A percentile compares a stretch with the other conserved stretches of the same genome.
Conservation (phyloP, 805 yeast genomes). For the Candida hungchunana region DNA sequence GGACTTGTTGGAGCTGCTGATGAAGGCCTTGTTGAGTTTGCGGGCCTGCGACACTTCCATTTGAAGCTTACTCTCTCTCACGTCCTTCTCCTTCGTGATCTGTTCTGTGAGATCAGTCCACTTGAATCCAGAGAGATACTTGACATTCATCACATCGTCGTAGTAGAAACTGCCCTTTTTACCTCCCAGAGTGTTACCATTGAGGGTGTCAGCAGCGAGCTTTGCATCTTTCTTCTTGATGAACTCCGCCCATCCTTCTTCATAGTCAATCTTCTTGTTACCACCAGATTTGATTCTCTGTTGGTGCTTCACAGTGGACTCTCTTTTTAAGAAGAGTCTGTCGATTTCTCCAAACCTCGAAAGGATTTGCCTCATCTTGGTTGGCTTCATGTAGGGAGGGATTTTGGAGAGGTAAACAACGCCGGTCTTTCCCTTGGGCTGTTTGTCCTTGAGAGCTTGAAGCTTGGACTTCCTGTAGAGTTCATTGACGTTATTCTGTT, state of each 20-base stretch:
- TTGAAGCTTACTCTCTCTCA: constrained; percentile 80
- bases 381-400: constrained; percentile 98
- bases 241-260: constrained; percentile 98
- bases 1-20: constrained; percentile 79
- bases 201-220: constrained; percentile 77
- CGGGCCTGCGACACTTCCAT: constrained; percentile 88
- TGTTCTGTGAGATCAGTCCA: constrained; percentile 95
- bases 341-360: constrained; percentile 84
- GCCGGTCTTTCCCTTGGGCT: constrained; percentile 67
- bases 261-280: constrained; percentile 79
- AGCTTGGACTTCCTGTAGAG: constrained; percentile 55
- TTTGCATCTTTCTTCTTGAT: constrained; percentile 81
- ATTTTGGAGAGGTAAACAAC: constrained; percentile 87
- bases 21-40: constrained; percentile 77
- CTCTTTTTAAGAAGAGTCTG: constrained; percentile 82
- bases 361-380: constrained; percentile 77
- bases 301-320: constrained; percentile 59
- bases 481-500: constrained; percentile 29
- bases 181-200: constrained; percentile 89
- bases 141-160: constrained; percentile 90
- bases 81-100: constrained; percentile 84
- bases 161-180: constrained; percentile 86
- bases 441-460: constrained; percentile 51
- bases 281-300: constrained; percentile 83
- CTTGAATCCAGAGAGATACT: constrained; percentile 86